Conservation (phyloP, 805 yeast species). For the Priceomyces fermenticarens region DNA sequence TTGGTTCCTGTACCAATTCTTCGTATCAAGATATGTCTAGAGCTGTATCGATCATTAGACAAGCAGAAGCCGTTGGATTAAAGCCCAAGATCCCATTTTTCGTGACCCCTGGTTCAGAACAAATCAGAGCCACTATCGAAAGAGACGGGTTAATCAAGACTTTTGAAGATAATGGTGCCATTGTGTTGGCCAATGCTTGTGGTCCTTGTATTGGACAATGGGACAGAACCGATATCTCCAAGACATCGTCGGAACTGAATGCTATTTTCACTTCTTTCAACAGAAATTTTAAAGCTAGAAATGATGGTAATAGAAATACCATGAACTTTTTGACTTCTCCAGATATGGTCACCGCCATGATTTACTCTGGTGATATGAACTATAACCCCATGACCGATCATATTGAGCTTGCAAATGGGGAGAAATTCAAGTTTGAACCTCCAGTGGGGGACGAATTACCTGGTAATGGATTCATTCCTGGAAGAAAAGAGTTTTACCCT, state of each 20-base stretch:
- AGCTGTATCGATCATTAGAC: conserved; percentile 84
- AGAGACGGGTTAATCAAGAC: conserved; percentile 87
- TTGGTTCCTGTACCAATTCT: conserved; percentile 98
- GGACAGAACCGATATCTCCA: conserved; percentile 84
- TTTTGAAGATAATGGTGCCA: conserved; percentile 85
- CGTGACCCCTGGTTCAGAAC: conserved; percentile 98
- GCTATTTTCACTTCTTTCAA: conserved; percentile 96
- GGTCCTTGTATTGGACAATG: conserved; percentile 99
- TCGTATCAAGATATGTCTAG: conserved; percentile 98
- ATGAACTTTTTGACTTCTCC: conserved; percentile 99
- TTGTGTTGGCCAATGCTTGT: conserved; percentile 94
- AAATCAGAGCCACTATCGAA: conserved; percentile 93
- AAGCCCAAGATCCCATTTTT: conserved; percentile 89
- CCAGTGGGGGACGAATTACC: conserved; percentile 88
- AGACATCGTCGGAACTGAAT: conserved; percentile 64
- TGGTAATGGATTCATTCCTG: conserved; percentile 67
- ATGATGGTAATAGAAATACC: conserved; percentile 96
- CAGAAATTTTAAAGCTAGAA: conserved; percentile 96
- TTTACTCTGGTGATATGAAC: conserved; percentile 87
- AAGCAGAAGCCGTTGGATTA: conserved; percentile 82
- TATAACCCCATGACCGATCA: conserved; percentile 90
- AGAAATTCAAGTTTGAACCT: conserved; percentile 71
- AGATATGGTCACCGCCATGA: conserved; percentile 95
- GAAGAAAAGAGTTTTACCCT: conserved; percentile 76
- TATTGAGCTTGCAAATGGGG: conserved; percentile 68